Evolutionary conservation across 805 yeast genomes (phyloP).

Genomic region (Grigorovia humatica): DNA sequence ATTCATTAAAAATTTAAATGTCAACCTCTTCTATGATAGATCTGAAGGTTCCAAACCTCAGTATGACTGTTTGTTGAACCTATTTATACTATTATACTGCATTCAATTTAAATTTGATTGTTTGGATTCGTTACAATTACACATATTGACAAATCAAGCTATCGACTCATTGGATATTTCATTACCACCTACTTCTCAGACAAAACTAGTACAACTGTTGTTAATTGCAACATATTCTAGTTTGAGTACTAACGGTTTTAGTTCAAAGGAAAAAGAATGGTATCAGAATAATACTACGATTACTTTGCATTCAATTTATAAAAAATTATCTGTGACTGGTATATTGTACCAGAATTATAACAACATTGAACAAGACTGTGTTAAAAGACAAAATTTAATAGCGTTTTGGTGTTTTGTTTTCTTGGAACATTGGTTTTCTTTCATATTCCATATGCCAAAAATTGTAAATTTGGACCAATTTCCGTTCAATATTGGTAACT

Average conservation of each 20-base stretch:
- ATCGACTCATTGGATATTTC: neutral
- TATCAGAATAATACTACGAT: neutral
- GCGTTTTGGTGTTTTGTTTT: slow-evolving; percentile 23
- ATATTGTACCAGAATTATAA: neutral
- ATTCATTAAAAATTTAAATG: neutral
- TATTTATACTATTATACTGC: neutral
- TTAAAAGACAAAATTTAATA: neutral
- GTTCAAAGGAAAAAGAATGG: neutral
- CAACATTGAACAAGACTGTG: neutral
- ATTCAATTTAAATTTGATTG: neutral
- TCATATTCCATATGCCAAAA: slow-evolving; percentile 22
- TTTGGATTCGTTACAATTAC: neutral
- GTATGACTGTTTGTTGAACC: neutral
- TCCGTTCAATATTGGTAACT: slow-evolving; percentile 10
- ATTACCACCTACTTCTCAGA: neutral
- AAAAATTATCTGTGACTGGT: neutral
- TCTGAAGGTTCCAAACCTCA: neutral
- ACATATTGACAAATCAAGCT: neutral
- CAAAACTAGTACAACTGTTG: neutral
- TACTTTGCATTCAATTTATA: neutral
- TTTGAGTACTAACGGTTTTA: neutral
- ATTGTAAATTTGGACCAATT: slow-evolving; percentile 20
- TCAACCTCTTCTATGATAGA: neutral
- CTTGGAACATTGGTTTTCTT: slow-evolving; percentile 24
- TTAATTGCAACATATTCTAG: neutral